These are phyloP conservation scores for Aureobasidium melanogenum DNA, from an alignment of 2,329 filamentous ascomycete species.

Conservation along the genomic window DNA sequence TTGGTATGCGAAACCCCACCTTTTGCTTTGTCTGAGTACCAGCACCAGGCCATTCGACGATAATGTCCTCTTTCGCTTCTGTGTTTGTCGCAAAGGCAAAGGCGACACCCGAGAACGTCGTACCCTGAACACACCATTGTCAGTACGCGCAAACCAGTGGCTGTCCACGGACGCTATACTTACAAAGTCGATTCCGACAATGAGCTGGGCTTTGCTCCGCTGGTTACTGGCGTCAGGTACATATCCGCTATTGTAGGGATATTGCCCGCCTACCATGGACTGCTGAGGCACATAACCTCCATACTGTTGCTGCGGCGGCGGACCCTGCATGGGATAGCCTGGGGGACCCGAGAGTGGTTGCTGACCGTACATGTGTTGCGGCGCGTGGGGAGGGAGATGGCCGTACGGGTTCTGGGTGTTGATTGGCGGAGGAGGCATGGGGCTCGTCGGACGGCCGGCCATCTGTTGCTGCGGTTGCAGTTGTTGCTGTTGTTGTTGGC, in stretches of 20 bases:
- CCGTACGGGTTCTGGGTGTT: conserved; percentile 42
- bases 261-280: conserved; percentile 13
- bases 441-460: conserved; percentile 40
- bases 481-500: conserved; percentile 31
- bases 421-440: conserved; percentile 38
- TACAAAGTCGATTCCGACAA: conserved; percentile 98
- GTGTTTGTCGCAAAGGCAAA: conserved; percentile 93
- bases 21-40: conserved; percentile 99
- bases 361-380: conserved; percentile 31
- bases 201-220: conserved; percentile 90
- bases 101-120: conserved; percentile 93
- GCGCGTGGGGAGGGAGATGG: conserved; percentile 19
- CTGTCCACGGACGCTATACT: conserved; percentile 26
- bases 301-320: conserved; percentile 18
- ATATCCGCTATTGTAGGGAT: conserved; percentile 14
- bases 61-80: conserved; percentile 96
- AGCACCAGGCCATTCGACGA: conserved; percentile 96
- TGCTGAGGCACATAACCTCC: conserved; percentile 13
- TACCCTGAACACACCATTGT: conserved; percentile 53
- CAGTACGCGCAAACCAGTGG: neutral
- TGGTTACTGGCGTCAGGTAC: conserved; percentile 76
- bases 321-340: conserved; percentile 30
- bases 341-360: conserved; percentile 27
- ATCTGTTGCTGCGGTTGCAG: conserved; percentile 34
- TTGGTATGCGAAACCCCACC: conserved; percentile 41